Evolutionary conservation across 1,284 basidiomycete species (phyloP).

Genomic region (Sporisorium scitamineum): DNA sequence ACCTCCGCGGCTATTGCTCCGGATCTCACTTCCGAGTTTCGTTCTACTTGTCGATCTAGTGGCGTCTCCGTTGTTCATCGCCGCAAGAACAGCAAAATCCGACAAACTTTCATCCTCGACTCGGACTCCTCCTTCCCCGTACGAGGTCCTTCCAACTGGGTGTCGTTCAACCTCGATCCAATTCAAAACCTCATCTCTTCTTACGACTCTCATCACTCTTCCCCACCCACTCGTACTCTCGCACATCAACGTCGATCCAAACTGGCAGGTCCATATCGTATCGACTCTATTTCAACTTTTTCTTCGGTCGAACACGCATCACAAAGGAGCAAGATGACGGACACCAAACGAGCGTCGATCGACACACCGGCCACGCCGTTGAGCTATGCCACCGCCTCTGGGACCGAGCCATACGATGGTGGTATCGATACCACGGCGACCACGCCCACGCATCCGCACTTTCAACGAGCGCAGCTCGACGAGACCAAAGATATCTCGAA

Average conservation of each 20-base stretch:
- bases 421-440: neutral
- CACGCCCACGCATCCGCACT: neutral
- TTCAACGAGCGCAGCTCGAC: neutral
- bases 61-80: neutral
- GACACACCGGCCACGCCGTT: neutral
- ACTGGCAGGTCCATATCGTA: neutral
- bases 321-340: neutral
- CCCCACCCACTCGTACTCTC: neutral
- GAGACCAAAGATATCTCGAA: neutral
- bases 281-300: too few relatives aligned
- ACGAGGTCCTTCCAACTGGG: constrained; percentile 4
- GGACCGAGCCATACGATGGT: neutral
- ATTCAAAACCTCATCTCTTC: neutral
- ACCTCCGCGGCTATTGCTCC: neutral
- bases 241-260: neutral
- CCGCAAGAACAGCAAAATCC: neutral
- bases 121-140: neutral
- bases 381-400: neutral
- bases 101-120: neutral
- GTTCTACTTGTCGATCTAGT: neutral
- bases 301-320: too few relatives aligned
- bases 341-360: constrained; percentile 7
- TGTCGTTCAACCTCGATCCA: neutral
- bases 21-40: neutral
- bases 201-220: neutral